Evolutionary conservation across 108 stramenopile species (phyloP).

Genomic region (Asterionellopsis glacialis): DNA sequence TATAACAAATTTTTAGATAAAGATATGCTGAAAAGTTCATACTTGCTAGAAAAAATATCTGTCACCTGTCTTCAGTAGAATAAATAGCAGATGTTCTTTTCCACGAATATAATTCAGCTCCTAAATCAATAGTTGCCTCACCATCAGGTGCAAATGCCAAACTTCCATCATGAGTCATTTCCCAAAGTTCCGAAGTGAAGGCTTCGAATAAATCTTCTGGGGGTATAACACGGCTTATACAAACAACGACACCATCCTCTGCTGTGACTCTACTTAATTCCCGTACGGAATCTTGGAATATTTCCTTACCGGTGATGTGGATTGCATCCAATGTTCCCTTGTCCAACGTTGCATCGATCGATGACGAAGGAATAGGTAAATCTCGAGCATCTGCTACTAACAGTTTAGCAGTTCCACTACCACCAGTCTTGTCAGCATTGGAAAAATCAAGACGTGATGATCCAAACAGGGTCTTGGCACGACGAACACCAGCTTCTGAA

Average conservation of each 20-base stretch:
- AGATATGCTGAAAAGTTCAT: no score
- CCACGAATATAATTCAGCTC: constrained; percentile 17
- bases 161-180: constrained; percentile 13
- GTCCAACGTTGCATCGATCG: constrained; percentile 57
- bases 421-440: neutral
- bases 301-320: constrained; percentile 16
- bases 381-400: constrained; percentile 49
- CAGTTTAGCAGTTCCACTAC: neutral
- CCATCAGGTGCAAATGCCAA: constrained; percentile 22
- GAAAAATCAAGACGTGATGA: neutral
- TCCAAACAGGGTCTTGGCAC: constrained; percentile 17
- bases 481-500: constrained; percentile 32
- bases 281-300: constrained; percentile 8
- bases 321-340: constrained; percentile 86
- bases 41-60: neutral
- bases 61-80: neutral
- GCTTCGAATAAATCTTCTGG: constrained; percentile 16
- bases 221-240: constrained; percentile 13
- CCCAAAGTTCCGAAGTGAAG: constrained; percentile 7
- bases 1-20: no score
- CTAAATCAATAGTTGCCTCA: constrained; percentile 25
- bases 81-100: neutral
- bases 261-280: constrained; percentile 18
- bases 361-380: constrained; percentile 31
- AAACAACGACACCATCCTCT: constrained; percentile 7